Evolutionary conservation across 768 basidiomycete genomes (phyloP).

Genomic region (Lenzites betulinus): DNA sequence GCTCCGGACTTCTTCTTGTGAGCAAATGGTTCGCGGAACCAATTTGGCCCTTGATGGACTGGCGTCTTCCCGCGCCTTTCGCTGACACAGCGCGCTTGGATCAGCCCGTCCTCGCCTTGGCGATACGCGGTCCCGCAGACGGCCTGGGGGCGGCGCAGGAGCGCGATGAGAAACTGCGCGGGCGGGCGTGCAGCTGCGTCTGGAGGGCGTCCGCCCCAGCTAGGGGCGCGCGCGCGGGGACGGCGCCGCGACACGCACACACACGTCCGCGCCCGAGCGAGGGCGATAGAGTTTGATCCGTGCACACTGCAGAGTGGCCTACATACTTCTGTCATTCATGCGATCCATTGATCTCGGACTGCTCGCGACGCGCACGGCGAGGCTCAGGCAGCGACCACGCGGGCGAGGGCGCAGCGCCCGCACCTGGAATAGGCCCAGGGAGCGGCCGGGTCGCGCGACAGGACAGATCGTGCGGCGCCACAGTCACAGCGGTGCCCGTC

Average conservation of each 20-base stretch:
- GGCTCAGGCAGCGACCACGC: background rate
- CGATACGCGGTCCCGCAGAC: background rate
- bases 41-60: conserved; percentile 10
- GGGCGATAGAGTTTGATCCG: conserved; percentile 13
- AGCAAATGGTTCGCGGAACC: conserved; percentile 22
- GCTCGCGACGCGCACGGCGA: background rate
- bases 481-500: background rate
- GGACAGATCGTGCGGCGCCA: background rate
- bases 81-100: conserved; percentile 11
- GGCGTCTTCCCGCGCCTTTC: conserved; percentile 14
- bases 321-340: conserved; percentile 7
- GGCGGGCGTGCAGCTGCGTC: too few relatives aligned
- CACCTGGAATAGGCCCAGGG: background rate
- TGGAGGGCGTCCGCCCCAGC: too few relatives aligned
- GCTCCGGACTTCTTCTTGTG: conserved; percentile 15
- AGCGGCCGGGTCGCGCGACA: background rate
- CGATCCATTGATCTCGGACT: conserved; percentile 14
- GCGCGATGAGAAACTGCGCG: background rate
- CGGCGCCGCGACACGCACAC: background rate
- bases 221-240: background rate
- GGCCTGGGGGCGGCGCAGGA: background rate
- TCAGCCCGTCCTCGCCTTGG: conserved; percentile 1
- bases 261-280: background rate
- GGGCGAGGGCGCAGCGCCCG: background rate
- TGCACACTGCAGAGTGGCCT: background rate